Percentiles rank a stretch among this genome's conserved stretches.
phyloP scores from a whole-genome alignment of 2,329 filamentous ascomycete genomes.

The Alternaria postmessia region DNA sequence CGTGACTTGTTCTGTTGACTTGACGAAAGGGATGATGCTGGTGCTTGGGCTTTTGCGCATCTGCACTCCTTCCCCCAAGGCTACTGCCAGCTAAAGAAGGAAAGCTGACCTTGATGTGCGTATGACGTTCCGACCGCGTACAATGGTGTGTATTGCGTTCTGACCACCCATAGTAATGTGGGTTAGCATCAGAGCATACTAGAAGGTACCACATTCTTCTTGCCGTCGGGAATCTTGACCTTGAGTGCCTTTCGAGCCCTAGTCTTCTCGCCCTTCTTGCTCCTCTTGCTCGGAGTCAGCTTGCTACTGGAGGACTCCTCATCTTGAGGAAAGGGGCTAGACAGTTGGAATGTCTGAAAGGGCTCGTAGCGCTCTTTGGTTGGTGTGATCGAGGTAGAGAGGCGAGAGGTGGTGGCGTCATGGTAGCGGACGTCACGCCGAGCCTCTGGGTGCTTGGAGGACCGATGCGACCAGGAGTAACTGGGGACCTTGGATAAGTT shows the following conservation, averaged over 20 bases:
- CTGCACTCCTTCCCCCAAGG: slow-evolving; percentile 31
- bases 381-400: slow-evolving; percentile 2
- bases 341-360: neutral
- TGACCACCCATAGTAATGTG: neutral
- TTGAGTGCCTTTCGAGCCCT: slow-evolving; percentile 19
- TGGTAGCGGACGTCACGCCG: slow-evolving; percentile 1
- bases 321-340: neutral
- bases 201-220: slow-evolving; percentile 6
- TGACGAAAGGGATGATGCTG: too few species aligned
- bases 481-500: neutral
- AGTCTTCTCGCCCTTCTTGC: neutral
- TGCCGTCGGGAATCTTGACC: slow-evolving; percentile 18
- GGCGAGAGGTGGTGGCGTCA: neutral
- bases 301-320: neutral
- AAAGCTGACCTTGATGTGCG: slow-evolving; percentile 24
- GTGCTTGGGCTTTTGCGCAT: too few species aligned
- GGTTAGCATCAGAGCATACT: neutral
- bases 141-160: neutral
- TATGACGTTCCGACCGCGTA: too few species aligned
- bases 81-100: slow-evolving; percentile 40
- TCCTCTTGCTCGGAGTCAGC: neutral
- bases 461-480: slow-evolving; percentile 24
- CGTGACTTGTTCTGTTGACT: slow-evolving; percentile 4
- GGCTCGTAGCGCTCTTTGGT: accelerated
- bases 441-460: slow-evolving; percentile 14